A percentile compares a stretch with the other conserved stretches of the same genome.
Conservation (phyloP, 208 protist genomes). For the Acanthamoeba divionensis region DNA sequence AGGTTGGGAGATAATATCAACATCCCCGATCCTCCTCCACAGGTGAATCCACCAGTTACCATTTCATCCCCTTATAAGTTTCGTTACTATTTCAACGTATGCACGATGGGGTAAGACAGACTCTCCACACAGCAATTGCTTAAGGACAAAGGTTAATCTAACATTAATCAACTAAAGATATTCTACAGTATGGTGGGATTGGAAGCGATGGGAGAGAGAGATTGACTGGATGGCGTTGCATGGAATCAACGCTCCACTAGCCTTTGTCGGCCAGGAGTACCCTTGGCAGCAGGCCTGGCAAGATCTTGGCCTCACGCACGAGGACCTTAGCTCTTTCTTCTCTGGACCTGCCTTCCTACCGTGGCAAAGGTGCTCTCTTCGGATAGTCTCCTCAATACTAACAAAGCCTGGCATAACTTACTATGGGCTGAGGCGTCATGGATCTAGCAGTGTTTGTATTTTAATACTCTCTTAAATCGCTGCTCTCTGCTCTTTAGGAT, state of each 20-base stretch:
- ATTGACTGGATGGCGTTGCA: slow-evolving; percentile 82
- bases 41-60: background rate
- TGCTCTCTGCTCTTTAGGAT: slow-evolving; percentile 32
- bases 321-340: slow-evolving; percentile 67
- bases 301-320: slow-evolving; percentile 54
- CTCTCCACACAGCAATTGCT: no score
- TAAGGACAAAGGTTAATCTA: no score
- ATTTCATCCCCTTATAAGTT: background rate
- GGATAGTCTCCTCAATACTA: background rate
- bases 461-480: no score
- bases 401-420: no score
- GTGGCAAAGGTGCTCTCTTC: slow-evolving; percentile 52
- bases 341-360: slow-evolving; percentile 74
- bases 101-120: no score
- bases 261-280: slow-evolving; percentile 78
- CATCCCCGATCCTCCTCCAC: background rate
- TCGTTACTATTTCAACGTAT: slow-evolving; percentile 73
- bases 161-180: no score
- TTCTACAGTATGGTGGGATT: slow-evolving; percentile 72
- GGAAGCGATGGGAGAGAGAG: slow-evolving; percentile 77
- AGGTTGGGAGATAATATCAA: no score
- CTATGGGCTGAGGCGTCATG: no score
- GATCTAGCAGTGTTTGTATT: no score
- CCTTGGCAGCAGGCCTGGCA: slow-evolving; percentile 63
- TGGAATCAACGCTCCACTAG: slow-evolving; percentile 77